phyloP scores from a whole-genome alignment of 495 filamentous ascomycete species.

The Penicillium ucsense region DNA sequence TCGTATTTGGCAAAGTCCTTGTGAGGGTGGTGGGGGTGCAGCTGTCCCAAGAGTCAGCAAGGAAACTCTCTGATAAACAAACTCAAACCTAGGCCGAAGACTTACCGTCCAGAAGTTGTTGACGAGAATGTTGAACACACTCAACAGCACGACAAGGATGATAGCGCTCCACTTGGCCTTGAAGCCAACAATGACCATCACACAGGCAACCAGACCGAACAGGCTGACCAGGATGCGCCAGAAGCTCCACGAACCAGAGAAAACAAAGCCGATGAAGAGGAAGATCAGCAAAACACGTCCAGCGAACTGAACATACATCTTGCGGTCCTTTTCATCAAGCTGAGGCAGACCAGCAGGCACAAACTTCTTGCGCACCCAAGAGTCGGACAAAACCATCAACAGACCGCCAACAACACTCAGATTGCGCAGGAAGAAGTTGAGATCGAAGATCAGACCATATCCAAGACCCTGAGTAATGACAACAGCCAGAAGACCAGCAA shows the following conservation, averaged over 20 bases:
- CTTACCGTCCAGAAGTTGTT: conserved; percentile 99
- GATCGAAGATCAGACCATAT: conserved; percentile 96
- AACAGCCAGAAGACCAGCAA: conserved; percentile 78
- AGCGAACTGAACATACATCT: conserved; percentile 99
- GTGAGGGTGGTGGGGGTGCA: conserved; percentile 95
- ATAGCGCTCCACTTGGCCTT: conserved; percentile 98
- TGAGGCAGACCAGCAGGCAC: conserved; percentile 88
- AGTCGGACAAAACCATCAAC: conserved; percentile 95
- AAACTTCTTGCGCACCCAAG: conserved; percentile 95
- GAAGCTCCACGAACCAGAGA: conserved; percentile 85
- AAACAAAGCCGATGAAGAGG: conserved; percentile 92
- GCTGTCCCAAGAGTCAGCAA: conserved; percentile 42
- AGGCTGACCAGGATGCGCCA: conserved; percentile 73
- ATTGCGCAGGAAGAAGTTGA: conserved; percentile 99
- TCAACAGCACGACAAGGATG: conserved; percentile 85
- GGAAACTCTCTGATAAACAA: too few relatives aligned
- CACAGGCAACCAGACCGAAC: conserved; percentile 79
- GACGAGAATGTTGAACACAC: conserved; percentile 90
- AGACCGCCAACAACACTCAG: conserved; percentile 93
- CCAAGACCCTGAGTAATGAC: conserved; percentile 94
- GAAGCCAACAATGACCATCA: conserved; percentile 99
- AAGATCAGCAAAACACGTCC: conserved; percentile 95
- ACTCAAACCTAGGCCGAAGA: too few relatives aligned
- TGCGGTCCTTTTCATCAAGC: conserved; percentile 96
- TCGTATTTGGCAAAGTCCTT: conserved; percentile 99